phyloP scores from a whole-genome alignment of 148 eudicot genomes.

The Dianthus caryophyllus region DNA sequence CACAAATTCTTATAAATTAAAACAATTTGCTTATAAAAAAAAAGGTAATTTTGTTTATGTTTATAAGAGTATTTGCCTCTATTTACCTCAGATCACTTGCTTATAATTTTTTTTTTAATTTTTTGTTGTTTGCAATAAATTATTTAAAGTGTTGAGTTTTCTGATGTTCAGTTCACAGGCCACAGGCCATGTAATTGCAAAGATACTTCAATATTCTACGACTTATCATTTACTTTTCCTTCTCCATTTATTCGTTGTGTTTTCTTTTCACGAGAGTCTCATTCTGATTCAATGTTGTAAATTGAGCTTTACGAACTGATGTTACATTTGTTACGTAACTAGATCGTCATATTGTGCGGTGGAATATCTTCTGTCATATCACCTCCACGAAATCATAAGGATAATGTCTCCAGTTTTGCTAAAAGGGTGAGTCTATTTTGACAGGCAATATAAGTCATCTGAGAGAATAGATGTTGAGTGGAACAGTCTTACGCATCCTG shows the following conservation, averaged over 20 bases:
- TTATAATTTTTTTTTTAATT: too few species aligned
- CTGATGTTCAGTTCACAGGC: too few species aligned
- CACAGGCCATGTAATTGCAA: too few species aligned
- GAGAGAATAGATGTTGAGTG: not conserved
- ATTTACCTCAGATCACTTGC: too few species aligned
- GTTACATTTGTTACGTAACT: not conserved
- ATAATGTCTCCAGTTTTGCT: constrained; percentile 53
- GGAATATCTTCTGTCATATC: constrained; percentile 70
- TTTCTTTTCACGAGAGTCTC: not conserved
- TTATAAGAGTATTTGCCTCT: too few species aligned
- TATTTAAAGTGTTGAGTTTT: too few species aligned
- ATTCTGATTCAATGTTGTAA: not conserved
- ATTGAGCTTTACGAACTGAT: constrained; percentile 1
- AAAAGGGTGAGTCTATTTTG: constrained; percentile 52
- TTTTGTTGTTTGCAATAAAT: too few species aligned
- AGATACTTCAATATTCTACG: too few species aligned
- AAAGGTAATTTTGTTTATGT: too few species aligned
- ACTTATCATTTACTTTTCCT: too few species aligned
- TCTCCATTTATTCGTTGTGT: not conserved
- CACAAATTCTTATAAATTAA: too few species aligned
- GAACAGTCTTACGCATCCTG: not conserved
- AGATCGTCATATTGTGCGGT: constrained; percentile 35
- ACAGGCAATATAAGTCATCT: not conserved
- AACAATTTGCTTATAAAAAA: too few species aligned
- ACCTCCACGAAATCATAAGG: constrained; percentile 59